These are phyloP conservation scores for Tylopilus intermedius DNA, from an alignment of 768 basidiomycete species.

Conservation along the genomic window DNA sequence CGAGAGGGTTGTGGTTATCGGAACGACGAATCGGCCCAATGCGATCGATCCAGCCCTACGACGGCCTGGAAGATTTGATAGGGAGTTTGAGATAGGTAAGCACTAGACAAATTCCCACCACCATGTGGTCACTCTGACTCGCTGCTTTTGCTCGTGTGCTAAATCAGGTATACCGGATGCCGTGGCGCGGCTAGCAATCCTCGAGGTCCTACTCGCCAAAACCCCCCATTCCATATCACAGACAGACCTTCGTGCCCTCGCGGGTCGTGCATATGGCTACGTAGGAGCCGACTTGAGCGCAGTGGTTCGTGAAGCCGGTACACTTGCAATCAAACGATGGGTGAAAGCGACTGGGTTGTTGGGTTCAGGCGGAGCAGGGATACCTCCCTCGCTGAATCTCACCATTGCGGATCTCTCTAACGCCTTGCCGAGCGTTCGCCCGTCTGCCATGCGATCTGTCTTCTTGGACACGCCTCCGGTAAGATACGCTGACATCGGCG, in stretches of 20 bases:
- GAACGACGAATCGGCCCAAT: slow-evolving; percentile 93
- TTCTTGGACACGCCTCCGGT: slow-evolving; percentile 84
- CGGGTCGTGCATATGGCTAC: slow-evolving; percentile 86
- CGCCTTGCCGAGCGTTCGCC: slow-evolving; percentile 75
- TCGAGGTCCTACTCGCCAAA: slow-evolving; percentile 76
- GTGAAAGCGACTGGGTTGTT: slow-evolving; percentile 30
- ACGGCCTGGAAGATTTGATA: slow-evolving; percentile 86
- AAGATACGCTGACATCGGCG: slow-evolving; percentile 85
- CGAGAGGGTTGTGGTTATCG: slow-evolving; percentile 85
- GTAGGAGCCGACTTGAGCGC: slow-evolving; percentile 95
- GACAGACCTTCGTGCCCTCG: slow-evolving; percentile 59
- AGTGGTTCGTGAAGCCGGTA: slow-evolving; percentile 89
- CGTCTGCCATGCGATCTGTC: slow-evolving; percentile 91
- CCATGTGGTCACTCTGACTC: background rate
- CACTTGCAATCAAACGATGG: slow-evolving; percentile 84
- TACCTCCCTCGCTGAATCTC: slow-evolving; percentile 34
- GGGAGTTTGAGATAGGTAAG: slow-evolving; percentile 91
- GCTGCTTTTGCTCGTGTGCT: background rate
- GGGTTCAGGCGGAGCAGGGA: slow-evolving; percentile 4
- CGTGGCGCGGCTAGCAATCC: slow-evolving; percentile 77
- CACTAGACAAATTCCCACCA: slow-evolving; percentile 3
- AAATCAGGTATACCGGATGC: slow-evolving; percentile 79
- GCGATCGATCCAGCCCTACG: slow-evolving; percentile 92
- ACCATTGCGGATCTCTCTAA: slow-evolving; percentile 58
- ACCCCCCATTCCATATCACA: slow-evolving; percentile 70